A percentile compares a stretch with the other conserved stretches of the same genome.
phyloP scores from a whole-genome alignment of 2,329 filamentous ascomycete genomes.

The Trichophyton mentagrophytes region DNA sequence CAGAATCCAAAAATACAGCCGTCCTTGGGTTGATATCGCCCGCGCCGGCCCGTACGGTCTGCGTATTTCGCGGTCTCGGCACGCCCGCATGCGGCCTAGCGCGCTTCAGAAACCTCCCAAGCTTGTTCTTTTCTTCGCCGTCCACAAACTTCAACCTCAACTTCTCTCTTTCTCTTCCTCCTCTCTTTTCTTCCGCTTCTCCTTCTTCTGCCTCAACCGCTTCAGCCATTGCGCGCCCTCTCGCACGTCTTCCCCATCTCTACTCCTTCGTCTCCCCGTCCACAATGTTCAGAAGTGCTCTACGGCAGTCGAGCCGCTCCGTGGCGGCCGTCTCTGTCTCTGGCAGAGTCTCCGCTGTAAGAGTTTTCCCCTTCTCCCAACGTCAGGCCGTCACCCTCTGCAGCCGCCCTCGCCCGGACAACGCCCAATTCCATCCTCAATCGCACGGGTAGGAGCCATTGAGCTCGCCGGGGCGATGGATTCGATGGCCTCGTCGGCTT shows the following conservation, averaged over 20 bases:
- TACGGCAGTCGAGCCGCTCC: conserved; percentile 91
- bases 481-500: conserved; percentile 8
- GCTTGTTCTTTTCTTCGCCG: conserved; percentile 30
- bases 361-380: conserved; percentile 39
- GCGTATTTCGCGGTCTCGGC: conserved; percentile 19
- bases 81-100: conserved; percentile 39
- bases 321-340: conserved; percentile 86
- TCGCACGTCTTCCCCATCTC: conserved; percentile 32
- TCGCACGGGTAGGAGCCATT: background rate
- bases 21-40: background rate
- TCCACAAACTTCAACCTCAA: conserved; percentile 29
- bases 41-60: background rate
- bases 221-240: conserved; percentile 30
- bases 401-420: background rate
- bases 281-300: conserved; percentile 95
- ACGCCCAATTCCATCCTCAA: conserved; percentile 2
- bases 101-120: conserved; percentile 31
- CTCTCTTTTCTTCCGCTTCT: conserved; percentile 19
- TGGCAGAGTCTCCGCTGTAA: conserved; percentile 87
- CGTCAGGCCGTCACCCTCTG: background rate
- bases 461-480: conserved; percentile 9
- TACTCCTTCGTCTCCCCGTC: conserved; percentile 31
- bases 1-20: background rate
- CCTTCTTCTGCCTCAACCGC: conserved; percentile 15
- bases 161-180: conserved; percentile 15